Percentiles rank a stretch among this genome's conserved stretches.
phyloP scores from a whole-genome alignment of 495 filamentous ascomycete species.

The Talaromyces ruber region DNA sequence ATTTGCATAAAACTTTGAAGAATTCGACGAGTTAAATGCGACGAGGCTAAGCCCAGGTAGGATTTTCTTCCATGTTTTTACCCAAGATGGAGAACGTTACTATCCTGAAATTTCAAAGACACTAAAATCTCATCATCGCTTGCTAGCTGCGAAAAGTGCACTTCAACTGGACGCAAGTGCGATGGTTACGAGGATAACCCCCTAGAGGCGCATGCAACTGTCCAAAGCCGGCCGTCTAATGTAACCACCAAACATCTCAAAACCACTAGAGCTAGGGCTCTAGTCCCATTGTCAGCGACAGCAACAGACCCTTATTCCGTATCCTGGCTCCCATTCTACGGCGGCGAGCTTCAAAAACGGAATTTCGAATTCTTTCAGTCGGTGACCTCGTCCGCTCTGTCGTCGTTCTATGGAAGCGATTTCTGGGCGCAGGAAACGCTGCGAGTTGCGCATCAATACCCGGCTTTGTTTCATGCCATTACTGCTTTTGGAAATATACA shows the following conservation, averaged over 20 bases:
- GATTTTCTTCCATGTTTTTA: not conserved
- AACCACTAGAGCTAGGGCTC: not conserved
- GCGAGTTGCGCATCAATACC: conserved; percentile 3
- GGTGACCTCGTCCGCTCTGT: not conserved
- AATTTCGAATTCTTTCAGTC: conserved; percentile 5
- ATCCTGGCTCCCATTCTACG: not conserved
- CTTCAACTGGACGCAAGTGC: conserved; percentile 5
- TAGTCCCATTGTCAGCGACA: not conserved
- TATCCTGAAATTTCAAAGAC: not conserved
- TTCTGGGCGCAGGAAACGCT: not conserved
- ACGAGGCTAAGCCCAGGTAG: conserved; percentile 2
- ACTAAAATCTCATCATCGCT: not conserved
- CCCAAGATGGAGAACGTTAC: not conserved
- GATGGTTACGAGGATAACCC: conserved; percentile 2
- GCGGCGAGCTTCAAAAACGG: not conserved
- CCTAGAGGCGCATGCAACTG: not conserved
- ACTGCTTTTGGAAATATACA: conserved; percentile 5
- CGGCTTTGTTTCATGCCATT: conserved; percentile 4
- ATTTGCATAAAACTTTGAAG: not conserved
- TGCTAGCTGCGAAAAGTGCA: not conserved
- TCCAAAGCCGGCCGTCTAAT: not conserved
- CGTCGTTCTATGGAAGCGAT: not conserved
- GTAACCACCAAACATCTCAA: not conserved
- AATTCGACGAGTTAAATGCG: conserved; percentile 6
- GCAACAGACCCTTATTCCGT: not conserved